Evolutionary conservation across 2,329 filamentous ascomycete species (phyloP), one percentile per base, ranked within the genome.

Genomic region (Trichocomaceae sp.): DNA sequence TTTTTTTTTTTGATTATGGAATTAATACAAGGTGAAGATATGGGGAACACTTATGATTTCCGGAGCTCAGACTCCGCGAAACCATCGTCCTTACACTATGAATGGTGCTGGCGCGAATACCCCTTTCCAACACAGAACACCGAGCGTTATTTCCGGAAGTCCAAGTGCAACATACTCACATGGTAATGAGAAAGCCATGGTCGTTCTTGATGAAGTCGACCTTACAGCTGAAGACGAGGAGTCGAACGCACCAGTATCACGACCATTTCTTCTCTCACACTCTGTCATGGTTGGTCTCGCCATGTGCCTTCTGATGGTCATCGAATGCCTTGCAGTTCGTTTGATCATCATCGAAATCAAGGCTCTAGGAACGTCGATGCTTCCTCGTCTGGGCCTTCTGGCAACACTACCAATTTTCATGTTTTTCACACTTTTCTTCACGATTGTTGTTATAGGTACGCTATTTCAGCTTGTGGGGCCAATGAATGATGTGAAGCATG

Each of bases 261-360:
- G 54, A 4, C 54, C 54, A 19, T 56, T 56, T n/a, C 44, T 56
- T 17, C 49, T 56, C 3, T 51, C 54, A 10, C 54, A 56, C 20
- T 56, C 54, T 23, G 44, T 56, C 35, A 56, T 56, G 54, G 54
- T 56, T 17, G 54, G 54, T 15, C 49, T 56, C 5, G 54, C 54
- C 45, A 56, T 56, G 54, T 56, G 54, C 41, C 29, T 56, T 23
- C 20, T 56, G 42, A 56, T 56, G 54, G 54, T 56, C 49, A 56
- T 56, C 15, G 54, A 56, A 42, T 56, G 54, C n/a, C 37, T 52
- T 13, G 54, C 54, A 2, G 54, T 56, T 20, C 54, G 54, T 13
- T 48, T 51, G 35, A 56, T 56, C 19, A 48, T 56, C 9, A 52
- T 56, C 10, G 54, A 56, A 48, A 47, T 56, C 23, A 56, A 56